Percentiles rank a stretch among this genome's conserved stretches.
Conservation (phyloP, 2,329 filamentous ascomycete species). For the Onygena corvina region DNA sequence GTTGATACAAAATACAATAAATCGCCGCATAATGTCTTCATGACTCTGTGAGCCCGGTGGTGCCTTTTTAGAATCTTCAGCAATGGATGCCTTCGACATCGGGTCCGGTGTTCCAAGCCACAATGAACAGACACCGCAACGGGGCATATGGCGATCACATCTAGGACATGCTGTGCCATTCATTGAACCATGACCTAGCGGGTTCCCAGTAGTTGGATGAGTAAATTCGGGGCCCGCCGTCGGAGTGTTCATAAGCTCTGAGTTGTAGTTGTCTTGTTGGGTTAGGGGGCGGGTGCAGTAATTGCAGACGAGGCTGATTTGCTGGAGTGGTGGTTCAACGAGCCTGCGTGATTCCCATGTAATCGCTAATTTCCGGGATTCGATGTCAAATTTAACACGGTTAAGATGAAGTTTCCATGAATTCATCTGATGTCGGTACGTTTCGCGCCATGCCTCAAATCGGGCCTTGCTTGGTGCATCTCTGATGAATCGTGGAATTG, state of each 20-base stretch:
- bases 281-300: conserved; percentile 49
- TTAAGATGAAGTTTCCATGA: conserved; percentile 49
- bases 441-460: conserved; percentile 50
- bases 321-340: conserved; percentile 40
- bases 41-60: neutral
- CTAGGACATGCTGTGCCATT: conserved; percentile 47
- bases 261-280: conserved; percentile 28
- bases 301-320: conserved; percentile 47
- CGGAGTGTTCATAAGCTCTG: conserved; percentile 17
- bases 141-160: conserved; percentile 51
- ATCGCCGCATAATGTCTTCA: conserved; percentile 41
- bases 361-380: conserved; percentile 42
- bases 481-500: conserved; percentile 47
- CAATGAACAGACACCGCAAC: conserved; percentile 50
- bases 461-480: conserved; percentile 41
- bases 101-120: conserved; percentile 51
- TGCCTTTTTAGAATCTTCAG: conserved; percentile 23
- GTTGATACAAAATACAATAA: conserved; percentile 50
- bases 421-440: conserved; percentile 50
- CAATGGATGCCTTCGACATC: conserved; percentile 30
- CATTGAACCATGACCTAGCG: conserved; percentile 26
- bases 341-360: conserved; percentile 40
- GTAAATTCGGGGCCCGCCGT: conserved; percentile 21
- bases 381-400: conserved; percentile 48
- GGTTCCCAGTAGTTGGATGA: conserved; percentile 27